Evolutionary conservation across 129 eudicot genomes (phyloP).

Genomic region (Flaveria linearis): DNA sequence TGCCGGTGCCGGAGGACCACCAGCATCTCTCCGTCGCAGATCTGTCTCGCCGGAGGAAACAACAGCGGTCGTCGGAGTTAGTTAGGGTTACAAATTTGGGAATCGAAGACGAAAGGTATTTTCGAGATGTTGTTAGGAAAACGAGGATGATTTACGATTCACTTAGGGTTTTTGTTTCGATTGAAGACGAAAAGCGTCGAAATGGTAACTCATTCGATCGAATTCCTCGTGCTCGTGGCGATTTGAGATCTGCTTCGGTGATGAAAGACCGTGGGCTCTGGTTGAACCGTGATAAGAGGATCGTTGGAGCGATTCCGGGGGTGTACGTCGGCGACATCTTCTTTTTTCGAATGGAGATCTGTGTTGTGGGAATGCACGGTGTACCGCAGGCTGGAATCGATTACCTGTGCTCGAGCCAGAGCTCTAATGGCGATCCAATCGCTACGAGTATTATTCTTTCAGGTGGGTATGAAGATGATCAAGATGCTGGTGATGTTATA

Average conservation of each 20-base stretch:
- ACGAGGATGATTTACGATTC: slow-evolving; percentile 61
- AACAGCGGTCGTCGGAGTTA: slow-evolving; percentile 55
- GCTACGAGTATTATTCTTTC: slow-evolving; percentile 76
- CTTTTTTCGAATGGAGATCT: slow-evolving; percentile 64
- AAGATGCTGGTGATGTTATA: slow-evolving; percentile 63
- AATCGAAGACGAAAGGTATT: slow-evolving; percentile 49
- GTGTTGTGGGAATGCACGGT: slow-evolving; percentile 80
- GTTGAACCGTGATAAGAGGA: slow-evolving; percentile 66
- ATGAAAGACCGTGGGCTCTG: slow-evolving; percentile 67
- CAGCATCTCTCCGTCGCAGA: slow-evolving; percentile 26
- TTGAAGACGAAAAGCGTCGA: slow-evolving; percentile 51
- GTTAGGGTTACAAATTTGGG: slow-evolving; percentile 64
- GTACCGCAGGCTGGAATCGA: slow-evolving; percentile 78
- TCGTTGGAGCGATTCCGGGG: slow-evolving; percentile 75
- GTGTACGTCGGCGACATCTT: slow-evolving; percentile 66
- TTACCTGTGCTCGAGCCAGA: slow-evolving; percentile 54
- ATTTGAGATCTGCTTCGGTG: slow-evolving; percentile 48
- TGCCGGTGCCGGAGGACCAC: slow-evolving; percentile 27
- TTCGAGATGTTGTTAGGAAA: slow-evolving; percentile 46
- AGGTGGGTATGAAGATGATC: slow-evolving; percentile 88
- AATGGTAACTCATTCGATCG: slow-evolving; percentile 24
- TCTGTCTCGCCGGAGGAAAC: slow-evolving; percentile 35
- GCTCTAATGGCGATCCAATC: slow-evolving; percentile 75
- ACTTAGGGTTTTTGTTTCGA: slow-evolving; percentile 44
- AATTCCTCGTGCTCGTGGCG: slow-evolving; percentile 38